These are phyloP conservation scores for Neurospora sp. DNA, from an alignment of 495 filamentous ascomycete genomes.

Conservation along the genomic window DNA sequence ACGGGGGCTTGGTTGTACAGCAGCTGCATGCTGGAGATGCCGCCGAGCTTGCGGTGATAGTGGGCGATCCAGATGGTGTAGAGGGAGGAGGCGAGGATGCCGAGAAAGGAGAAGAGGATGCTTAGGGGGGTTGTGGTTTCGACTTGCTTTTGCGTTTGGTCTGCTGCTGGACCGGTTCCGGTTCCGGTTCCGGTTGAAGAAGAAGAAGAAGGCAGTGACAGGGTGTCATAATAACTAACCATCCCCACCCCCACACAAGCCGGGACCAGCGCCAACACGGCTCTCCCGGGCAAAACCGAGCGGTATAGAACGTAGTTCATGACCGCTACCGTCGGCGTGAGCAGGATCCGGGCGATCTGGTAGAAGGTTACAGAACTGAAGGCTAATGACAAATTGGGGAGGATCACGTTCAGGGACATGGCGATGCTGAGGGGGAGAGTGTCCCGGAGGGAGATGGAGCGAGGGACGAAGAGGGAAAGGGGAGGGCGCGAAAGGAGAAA, in stretches of 20 bases:
- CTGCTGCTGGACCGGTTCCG: not conserved
- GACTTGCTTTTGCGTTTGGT: conserved; percentile 30
- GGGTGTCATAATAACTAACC: conserved; percentile 63
- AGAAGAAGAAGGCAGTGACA: conserved; percentile 23
- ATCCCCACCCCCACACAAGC: conserved; percentile 59
- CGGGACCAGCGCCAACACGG: conserved; percentile 48
- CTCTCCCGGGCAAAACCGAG: conserved; percentile 44
- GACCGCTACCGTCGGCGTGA: conserved; percentile 57
- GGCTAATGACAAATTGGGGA: conserved; percentile 64
- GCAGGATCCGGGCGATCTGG: conserved; percentile 60
- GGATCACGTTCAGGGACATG: conserved; percentile 63
- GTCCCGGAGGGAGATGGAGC: conserved; percentile 41
- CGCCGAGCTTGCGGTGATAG: conserved; percentile 54
- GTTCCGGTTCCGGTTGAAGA: not conserved
- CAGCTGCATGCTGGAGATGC: conserved; percentile 59
- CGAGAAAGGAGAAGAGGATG: conserved; percentile 53
- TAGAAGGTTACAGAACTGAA: conserved; percentile 67
- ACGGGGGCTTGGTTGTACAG: conserved; percentile 63
- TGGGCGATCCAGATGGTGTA: conserved; percentile 62
- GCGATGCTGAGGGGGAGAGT: conserved; percentile 56
- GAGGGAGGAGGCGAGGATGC: conserved; percentile 54
- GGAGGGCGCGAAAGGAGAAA: conserved; percentile 51
- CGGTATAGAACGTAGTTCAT: conserved; percentile 59
- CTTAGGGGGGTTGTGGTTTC: conserved; percentile 41
- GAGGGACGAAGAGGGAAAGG: conserved; percentile 43